A percentile compares a stretch with the other conserved stretches of the same genome.
phyloP scores from a whole-genome alignment of 805 yeast species.

The Starmerella gropengiesseri region DNA sequence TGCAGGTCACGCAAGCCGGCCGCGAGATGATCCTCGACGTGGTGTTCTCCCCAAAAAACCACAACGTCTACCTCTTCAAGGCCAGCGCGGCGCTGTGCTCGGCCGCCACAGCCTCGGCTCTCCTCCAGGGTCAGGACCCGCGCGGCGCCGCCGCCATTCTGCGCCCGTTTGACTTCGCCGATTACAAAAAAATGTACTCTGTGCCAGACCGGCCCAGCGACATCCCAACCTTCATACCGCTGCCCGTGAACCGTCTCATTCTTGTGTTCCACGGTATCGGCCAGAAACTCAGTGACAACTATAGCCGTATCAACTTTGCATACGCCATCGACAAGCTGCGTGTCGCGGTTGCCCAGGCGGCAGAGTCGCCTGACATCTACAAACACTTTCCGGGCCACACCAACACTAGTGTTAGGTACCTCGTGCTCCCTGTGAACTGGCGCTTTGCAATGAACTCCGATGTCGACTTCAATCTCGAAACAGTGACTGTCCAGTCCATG shows the following conservation, averaged over 20 bases:
- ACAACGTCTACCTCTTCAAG: constrained; percentile 19
- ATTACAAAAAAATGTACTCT: constrained; percentile 24
- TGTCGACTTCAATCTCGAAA: constrained; percentile 45
- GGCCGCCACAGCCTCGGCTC: constrained; percentile 9
- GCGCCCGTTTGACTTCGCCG: constrained; percentile 27
- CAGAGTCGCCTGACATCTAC: constrained; percentile 19
- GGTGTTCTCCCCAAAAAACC: constrained; percentile 27
- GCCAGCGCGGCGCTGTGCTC: constrained; percentile 13
- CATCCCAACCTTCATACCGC: constrained; percentile 23
- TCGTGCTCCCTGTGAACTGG: constrained; percentile 76
- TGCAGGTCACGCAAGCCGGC: constrained; percentile 20
- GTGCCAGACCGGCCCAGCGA: constrained; percentile 27
- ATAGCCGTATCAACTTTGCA: constrained; percentile 74
- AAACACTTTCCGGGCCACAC: constrained; percentile 16
- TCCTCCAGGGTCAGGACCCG: constrained; percentile 15
- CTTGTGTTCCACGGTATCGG: constrained; percentile 93
- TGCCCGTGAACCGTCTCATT: constrained; percentile 49
- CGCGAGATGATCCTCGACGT: constrained; percentile 19
- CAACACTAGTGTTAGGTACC: constrained; percentile 16
- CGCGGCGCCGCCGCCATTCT: constrained; percentile 12
- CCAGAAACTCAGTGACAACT: constrained; percentile 69
- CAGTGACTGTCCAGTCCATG: constrained; percentile 69
- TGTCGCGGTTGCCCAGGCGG: constrained; percentile 26
- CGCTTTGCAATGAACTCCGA: constrained; percentile 45
- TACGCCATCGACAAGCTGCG: constrained; percentile 44